Evolutionary conservation across 176 grass and related monocot species (phyloP), one percentile per base, ranked within the genome.

Genomic region (Themeda triandra): DNA sequence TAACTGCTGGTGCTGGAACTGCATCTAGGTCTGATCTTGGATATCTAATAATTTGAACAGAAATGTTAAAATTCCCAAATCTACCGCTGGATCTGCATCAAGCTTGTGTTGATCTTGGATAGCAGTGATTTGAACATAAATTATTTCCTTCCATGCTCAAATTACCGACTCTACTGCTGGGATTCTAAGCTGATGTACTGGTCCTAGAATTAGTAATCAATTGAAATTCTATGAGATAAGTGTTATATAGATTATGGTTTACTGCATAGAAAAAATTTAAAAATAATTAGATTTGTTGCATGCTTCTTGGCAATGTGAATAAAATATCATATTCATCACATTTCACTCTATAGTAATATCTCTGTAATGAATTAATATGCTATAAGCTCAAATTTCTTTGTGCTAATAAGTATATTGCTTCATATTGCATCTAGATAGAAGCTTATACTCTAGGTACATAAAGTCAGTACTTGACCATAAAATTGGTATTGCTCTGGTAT

Each of bases 71-170:
- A 56, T 56, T 56, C 19, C 21, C 2, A 8, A 56, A 56, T 56
- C 19, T 56, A 56, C 21, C 35, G 28, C 13, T 59, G n/a, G 14
- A 17, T 69, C 15, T 75, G 27, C 68, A 80, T 75, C 46, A 40
- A 51, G 12, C 15, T 69, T 75, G 19, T 66, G 8, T 81, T 87
- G 66, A 49, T 75, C 42, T 46, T 62, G 36, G 40, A 66, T 80
- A 25, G 36, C 62, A 33, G 24, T 6, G 45, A 66, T 74, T 88
- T 83, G 30, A 83, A 71, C 25, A 39, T 5, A 78, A 72, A 42
- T n/a, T 13, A 25, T 39, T 54, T 35, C 54, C 42, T 79, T 49
- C 19, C 18, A 79, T 72, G 42, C 66, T 66, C 53, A 62, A 60
- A 10, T 58, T 73, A 10, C 25, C 21, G 12, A 79, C 40, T 76